Base-by-base conservation (phyloP, 371 early-diverging fungal species). In the Rhizopus microsporus region DNA sequence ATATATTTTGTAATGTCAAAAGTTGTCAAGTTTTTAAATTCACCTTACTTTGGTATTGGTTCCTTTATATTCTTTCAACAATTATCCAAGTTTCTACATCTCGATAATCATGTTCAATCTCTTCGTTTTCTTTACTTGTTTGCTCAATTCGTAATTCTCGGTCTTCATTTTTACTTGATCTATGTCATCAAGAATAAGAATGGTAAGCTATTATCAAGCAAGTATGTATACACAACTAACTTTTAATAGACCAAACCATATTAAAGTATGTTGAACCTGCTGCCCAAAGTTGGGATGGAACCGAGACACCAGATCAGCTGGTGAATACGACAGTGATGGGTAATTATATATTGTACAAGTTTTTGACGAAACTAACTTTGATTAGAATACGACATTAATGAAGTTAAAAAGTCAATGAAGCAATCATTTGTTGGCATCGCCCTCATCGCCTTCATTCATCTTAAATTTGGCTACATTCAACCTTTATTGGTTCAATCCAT, bases 391-490 rank as follows among this genome's bases (percentile, higher is more conserved):
- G 96, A 95, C 74, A 68, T 88, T 33, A 78, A 67, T 15, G 89
- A 95, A 69, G 69, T 90, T 51, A 76, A 82, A 45, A 88, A 89
- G 68, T 66, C 75, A 39, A 67, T 88, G 54, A 90, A 87, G 62
- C 86, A 88, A 57, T 74, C 85, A 2, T 52, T 84, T 48, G 83
- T 87, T 23, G 81, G 88, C 34, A 64, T 88, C 42, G 82, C 71
- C 13, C 72, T 93, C 45, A 81, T 93, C 59, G 70, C 75, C 10
- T 82, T 89, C 48, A 77, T 95, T 69, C 90, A 95, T 74, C 83
- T 88, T 68, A 86, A 92, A 68, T 93, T 85, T 67, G 90, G 90
- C 17, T 93, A 90, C 63, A 78, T 91, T 52, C 92, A 94, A 59
- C 96, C 96, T 5, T 72, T 94, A 17, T 70, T 93, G 17, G 72